phyloP scores from a whole-genome alignment of 2,329 filamentous ascomycete species.

The Zasmidium cellare region DNA sequence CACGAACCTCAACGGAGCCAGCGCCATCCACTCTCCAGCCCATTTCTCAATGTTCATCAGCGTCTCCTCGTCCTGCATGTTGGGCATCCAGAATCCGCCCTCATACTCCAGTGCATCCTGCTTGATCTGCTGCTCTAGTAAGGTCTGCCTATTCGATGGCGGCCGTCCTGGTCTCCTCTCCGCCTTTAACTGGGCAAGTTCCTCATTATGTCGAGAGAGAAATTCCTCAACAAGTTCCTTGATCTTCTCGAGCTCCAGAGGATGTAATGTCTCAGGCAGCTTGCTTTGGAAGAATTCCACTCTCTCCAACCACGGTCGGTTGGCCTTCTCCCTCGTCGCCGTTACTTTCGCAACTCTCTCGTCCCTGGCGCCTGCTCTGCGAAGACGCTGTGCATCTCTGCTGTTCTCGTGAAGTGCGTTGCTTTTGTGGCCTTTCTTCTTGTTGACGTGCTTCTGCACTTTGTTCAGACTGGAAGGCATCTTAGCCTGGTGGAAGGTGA shows the following conservation, averaged over 20 bases:
- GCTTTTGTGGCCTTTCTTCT: constrained; percentile 82
- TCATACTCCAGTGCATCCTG: constrained; percentile 76
- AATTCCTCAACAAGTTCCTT: constrained; percentile 51
- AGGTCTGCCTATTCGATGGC: constrained; percentile 72
- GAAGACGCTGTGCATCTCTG: constrained; percentile 78
- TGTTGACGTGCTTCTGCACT: constrained; percentile 83
- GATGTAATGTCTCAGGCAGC: constrained; percentile 37
- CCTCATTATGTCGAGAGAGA: constrained; percentile 67
- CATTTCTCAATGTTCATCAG: constrained; percentile 67
- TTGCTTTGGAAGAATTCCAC: constrained; percentile 67
- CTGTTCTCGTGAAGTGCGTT: constrained; percentile 83
- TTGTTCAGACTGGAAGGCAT: constrained; percentile 79
- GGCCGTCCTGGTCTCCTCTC: constrained; percentile 76
- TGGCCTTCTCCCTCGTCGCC: constrained; percentile 68
- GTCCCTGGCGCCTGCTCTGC: constrained; percentile 76
- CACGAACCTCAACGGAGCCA: constrained; percentile 75
- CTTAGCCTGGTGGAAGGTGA: constrained; percentile 25
- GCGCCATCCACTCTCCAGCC: constrained; percentile 81
- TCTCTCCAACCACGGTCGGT: constrained; percentile 64
- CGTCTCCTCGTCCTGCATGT: constrained; percentile 68
- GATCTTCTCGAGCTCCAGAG: constrained; percentile 58
- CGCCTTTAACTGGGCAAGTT: constrained; percentile 65
- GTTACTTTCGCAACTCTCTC: constrained; percentile 75
- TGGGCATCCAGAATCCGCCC: constrained; percentile 83
- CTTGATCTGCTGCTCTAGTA: constrained; percentile 70